Base-by-base conservation (phyloP, 176 grass and related monocot genomes). In the Triticum dicoccoides region DNA sequence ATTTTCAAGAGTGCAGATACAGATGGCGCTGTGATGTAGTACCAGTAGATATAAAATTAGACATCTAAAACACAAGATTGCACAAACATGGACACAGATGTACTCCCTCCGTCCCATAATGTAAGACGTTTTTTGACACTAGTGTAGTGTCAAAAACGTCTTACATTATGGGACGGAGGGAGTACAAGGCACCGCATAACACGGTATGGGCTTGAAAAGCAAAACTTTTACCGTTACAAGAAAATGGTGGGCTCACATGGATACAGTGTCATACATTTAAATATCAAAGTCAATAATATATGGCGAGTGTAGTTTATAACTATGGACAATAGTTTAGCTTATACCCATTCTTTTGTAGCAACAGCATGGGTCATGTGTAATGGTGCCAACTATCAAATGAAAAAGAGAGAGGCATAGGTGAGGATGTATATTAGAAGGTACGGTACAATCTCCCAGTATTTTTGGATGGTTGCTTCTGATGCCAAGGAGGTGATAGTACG, bases 291-390 rank as follows among this genome's bases (percentile, higher is more conserved):
- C 27, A 77, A 56, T 10, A 27, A 77, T 6, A 77, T 77, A 56
- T 21, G 15, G 44, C 45, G 15, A 27, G 27, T 9, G 32, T 20
- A 18, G 27, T 77, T 52, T 77, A 77, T 32, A 77, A 56, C 47
- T 77, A 77, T 56, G 17, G 30, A 77, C 45, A 33, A 54, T 32
- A 76, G 15, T 76, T 54, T 76, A 76, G 73, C 25, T 76, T 54
- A 76, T 76, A 76, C 73, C 24, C 73, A 76, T 76, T 45, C 44
- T 76, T 76, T 56, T 54, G 47, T 18, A 54, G 51, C 25, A 76
- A 54, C 27, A 54, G 14, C 45, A 75, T 75, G 45, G 44, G 24
- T 76, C 73, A 32, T 76, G 18, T 71, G 68, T 39, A 39, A 70
- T 38, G 20, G 8, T 72, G 37, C 37, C 69, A 72, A 72, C 69